Evolutionary conservation across 352 stramenopile genomes (phyloP).

Genomic region (Albugo candida): DNA sequence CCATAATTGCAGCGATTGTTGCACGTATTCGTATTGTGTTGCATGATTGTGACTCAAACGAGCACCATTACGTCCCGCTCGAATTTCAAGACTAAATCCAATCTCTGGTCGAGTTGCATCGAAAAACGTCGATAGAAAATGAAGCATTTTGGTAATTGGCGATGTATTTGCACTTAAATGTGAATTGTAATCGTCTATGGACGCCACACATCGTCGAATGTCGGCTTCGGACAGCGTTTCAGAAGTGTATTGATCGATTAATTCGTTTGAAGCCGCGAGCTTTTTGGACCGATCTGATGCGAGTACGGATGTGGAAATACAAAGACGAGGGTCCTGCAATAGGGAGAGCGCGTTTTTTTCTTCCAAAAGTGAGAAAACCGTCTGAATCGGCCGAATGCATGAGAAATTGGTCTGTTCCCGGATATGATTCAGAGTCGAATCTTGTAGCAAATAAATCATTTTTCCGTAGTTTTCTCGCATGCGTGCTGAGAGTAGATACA

Average conservation of each 20-base stretch:
- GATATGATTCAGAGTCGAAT: slow-evolving; percentile 65
- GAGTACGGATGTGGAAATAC: slow-evolving; percentile 32
- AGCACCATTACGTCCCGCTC: slow-evolving; percentile 32
- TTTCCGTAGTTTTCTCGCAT: slow-evolving; percentile 89
- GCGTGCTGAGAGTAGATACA: slow-evolving; percentile 12
- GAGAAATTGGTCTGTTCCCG: slow-evolving; percentile 57
- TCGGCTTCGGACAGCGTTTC: slow-evolving; percentile 24
- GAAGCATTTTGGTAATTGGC: slow-evolving; percentile 44
- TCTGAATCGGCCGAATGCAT: slow-evolving; percentile 39
- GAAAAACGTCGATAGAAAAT: slow-evolving; percentile 38
- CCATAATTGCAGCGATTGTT: slow-evolving; percentile 43
- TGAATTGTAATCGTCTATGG: slow-evolving; percentile 33
- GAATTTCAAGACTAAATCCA: slow-evolving; percentile 27
- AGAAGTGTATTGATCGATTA: slow-evolving; percentile 26
- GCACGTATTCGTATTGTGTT: slow-evolving; percentile 40
- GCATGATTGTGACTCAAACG: slow-evolving; percentile 33
- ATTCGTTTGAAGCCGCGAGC: slow-evolving; percentile 10
- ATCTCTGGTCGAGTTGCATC: slow-evolving; percentile 19
- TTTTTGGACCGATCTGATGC: slow-evolving; percentile 9
- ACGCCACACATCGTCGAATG: slow-evolving; percentile 27
- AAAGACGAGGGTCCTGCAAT: slow-evolving; percentile 48
- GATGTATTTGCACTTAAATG: slow-evolving; percentile 34
- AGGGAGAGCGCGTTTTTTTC: slow-evolving; percentile 36
- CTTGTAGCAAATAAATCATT: slow-evolving; percentile 88
- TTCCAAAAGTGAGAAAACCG: slow-evolving; percentile 60